Evolutionary conservation across 2,329 filamentous ascomycete genomes (phyloP).

Genomic region (Diaporthe sp.): DNA sequence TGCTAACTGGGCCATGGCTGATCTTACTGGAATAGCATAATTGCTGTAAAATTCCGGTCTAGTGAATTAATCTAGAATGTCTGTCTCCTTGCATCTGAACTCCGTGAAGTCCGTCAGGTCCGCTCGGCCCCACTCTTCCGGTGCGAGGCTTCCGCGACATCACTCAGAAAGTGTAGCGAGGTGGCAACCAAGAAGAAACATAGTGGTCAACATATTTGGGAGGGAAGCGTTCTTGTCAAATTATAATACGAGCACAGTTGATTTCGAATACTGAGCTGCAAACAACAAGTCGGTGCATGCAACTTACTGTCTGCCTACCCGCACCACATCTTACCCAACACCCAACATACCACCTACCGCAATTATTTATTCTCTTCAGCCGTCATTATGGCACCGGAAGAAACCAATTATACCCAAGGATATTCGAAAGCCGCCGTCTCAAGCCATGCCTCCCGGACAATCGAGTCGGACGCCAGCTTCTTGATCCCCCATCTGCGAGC

Average conservation of each 20-base stretch:
- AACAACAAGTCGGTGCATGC: background rate
- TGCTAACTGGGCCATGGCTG: too few species aligned
- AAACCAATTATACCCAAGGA: constrained; percentile 25
- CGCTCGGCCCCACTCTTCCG: background rate
- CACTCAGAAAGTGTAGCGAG: too few species aligned
- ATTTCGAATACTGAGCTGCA: background rate
- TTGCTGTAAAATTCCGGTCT: too few species aligned
- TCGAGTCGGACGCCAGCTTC: constrained; percentile 29
- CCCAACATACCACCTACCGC: background rate
- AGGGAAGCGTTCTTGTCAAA: too few species aligned
- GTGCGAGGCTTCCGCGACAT: background rate
- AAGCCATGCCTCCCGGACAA: constrained; percentile 30
- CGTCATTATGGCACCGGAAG: background rate
- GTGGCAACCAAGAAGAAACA: background rate
- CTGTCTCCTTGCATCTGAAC: background rate
- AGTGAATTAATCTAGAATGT: background rate
- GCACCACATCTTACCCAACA: background rate
- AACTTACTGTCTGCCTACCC: background rate
- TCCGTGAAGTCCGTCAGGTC: background rate
- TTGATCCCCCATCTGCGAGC: constrained; percentile 23
- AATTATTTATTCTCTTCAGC: background rate
- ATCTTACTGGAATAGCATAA: too few species aligned
- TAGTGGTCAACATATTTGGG: background rate
- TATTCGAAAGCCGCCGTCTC: constrained; percentile 24
- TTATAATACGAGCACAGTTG: background rate